Base-by-base conservation (phyloP, 1,284 basidiomycete genomes). In the Ganoderma sinense region DNA sequence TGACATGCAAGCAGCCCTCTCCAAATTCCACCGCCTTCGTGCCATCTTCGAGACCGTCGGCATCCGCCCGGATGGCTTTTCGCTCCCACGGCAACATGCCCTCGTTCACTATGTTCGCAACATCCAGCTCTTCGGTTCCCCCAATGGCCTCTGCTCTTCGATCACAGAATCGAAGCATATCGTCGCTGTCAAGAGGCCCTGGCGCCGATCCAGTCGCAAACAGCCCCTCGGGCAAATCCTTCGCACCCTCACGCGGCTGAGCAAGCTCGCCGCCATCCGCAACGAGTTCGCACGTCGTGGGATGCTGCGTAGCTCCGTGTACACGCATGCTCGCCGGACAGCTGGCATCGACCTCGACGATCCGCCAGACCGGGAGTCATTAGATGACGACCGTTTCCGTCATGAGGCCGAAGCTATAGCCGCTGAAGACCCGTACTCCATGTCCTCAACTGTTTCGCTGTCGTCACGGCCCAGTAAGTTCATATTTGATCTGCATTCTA, bases 91-190 rank as follows among this genome's bases (percentile, higher is more conserved):
- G 0, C 76, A 77, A 40, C 76, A 74, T n/a, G 53, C 74, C 0
- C 53, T 75, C 14, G 48, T 65, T 1, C 71, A 72, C 39, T 72
- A 69, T 41, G 20, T 48, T 0, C 29, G 60, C 4, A 26, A 13
- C 1, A 69, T 72, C 29, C 26, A 64, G 56, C 23, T 62, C 0
- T 76, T 76, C 61, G 76, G 72, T 13, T 64, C 75, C 0, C 71
- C 74, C 0, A 76, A 78, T 39, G 74, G 76, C 3, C 65, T 77
- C 7, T 77, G 73, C 23, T 69, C 75, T 18, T 76, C 73, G 0
- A 75, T 77, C 55, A 77, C 73, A 4, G 75, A 77, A 64, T 72
- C 71, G 2, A 69, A 68, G 36, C 76, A 77, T 60, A 77, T 77
- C 8, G 41, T 8, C 0, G 74, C 75, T 13, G 74, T 77, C 43